Base-by-base conservation (phyloP, 768 basidiomycete species). In the Chalciporus chontae region DNA sequence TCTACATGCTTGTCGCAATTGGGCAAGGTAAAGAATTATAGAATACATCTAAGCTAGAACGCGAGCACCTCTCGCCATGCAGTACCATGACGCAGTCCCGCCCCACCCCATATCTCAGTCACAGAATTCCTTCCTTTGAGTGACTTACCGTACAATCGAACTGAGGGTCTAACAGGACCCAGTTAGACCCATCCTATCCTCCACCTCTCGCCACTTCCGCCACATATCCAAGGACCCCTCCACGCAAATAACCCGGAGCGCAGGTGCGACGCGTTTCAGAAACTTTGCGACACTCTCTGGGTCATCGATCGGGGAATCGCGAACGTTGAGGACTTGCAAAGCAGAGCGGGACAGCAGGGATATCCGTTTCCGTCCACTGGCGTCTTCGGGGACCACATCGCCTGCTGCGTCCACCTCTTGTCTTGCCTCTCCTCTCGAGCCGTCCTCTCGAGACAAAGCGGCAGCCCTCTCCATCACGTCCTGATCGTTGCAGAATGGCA, bases 201-300 rank as follows among this genome's bases (percentile, higher is more conserved):
- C 61, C 23, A 64, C 61, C 8, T 64, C 63, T 36, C 57, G 53
- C 64, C 64, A 65, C 18, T 51, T 68, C n/a, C 41, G 55, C 64
- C 61, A 66, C 45, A 63, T 55, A 14, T 65, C 66, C 52, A 63
- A 38, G 19, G 56, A 53, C 2, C 60, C 64, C 19, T 65, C 64
- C 11, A 65, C 61, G 36, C 52, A 54, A 10, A 66, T 61, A 3
- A 53, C 53, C 8, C 57, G 59, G 54, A 69, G 43, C 7, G 48
- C 51, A 4, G 66, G 66, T 1, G 64, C 58, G 17, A 61, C 42
- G 9, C 45, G 52, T 26, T 53, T 60, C 41, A 67, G 29, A 56
- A 58, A 69, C 17, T 46, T 40, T 40, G 65, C 66, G 1, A 67
- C 66, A 31, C 51, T 40, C 37, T 56, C 57, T 3, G 63, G 61